Conservation (phyloP, 1,284 basidiomycete species). For the Schizophyllum commune region DNA sequence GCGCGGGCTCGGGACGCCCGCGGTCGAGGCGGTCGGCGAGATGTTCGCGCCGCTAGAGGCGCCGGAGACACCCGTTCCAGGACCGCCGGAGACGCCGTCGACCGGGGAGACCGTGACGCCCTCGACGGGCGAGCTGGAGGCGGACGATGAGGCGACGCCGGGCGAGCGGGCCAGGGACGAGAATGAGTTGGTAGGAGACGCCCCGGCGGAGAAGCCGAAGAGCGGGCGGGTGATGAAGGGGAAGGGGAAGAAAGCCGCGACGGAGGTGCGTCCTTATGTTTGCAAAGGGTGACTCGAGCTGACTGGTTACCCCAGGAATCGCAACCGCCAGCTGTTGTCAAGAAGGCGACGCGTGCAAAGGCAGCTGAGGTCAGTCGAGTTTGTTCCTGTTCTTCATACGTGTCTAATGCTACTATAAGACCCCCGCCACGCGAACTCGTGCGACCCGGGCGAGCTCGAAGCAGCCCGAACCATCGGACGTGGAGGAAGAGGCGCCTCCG, state of each 20-base stretch:
- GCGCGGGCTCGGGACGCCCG: not conserved
- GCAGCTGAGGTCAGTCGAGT: not conserved
- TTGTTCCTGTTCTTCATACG: not conserved
- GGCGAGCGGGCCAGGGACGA: not conserved
- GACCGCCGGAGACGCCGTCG: not conserved
- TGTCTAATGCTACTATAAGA: not conserved
- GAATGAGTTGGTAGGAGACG: not conserved
- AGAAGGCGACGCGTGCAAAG: not conserved
- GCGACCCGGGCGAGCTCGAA: not conserved
- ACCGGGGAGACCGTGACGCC: not conserved
- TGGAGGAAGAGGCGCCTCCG: not conserved
- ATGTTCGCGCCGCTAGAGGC: not conserved
- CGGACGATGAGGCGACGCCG: not conserved
- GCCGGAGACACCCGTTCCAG: not conserved
- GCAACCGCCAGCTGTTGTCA: not conserved
- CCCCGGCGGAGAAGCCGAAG: not conserved
- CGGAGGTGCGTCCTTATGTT: not conserved
- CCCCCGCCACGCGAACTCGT: not conserved
- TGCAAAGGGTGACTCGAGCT: not conserved
- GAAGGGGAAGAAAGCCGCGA: not conserved
- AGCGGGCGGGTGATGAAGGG: not conserved
- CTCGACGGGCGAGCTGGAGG: not conserved
- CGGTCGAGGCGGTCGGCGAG: not conserved
- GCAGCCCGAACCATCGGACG: not conserved
- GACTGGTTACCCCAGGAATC: not conserved